phyloP scores from a whole-genome alignment of 177 flowering plant genomes.

The Vitis hybrid region DNA sequence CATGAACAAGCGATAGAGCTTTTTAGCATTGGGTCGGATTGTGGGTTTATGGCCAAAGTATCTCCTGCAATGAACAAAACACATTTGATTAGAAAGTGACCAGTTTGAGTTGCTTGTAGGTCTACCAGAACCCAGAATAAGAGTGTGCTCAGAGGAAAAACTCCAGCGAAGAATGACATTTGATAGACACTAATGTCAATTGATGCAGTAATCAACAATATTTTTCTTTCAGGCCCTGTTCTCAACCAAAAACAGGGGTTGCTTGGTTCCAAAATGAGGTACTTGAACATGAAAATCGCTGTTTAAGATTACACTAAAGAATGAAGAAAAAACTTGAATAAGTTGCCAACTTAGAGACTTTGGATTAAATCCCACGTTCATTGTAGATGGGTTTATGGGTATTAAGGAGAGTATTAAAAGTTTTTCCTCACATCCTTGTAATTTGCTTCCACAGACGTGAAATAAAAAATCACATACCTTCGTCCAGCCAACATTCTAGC shows the following conservation, averaged over 20 bases:
- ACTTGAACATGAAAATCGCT: too few relatives aligned
- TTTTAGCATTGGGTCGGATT: slow-evolving; percentile 88
- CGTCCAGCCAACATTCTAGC: slow-evolving; percentile 93
- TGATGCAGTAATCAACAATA: too few relatives aligned
- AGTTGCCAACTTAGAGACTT: too few relatives aligned
- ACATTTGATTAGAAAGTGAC: background rate
- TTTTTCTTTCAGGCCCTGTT: too few relatives aligned
- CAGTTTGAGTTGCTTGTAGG: background rate
- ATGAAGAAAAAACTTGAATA: too few relatives aligned
- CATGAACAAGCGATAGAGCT: slow-evolving; percentile 57
- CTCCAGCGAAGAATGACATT: background rate
- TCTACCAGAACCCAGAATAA: background rate
- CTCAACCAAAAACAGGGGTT: too few relatives aligned
- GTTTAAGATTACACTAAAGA: too few relatives aligned
- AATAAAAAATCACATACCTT: slow-evolving; percentile 52
- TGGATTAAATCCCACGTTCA: too few relatives aligned
- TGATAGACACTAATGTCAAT: background rate
- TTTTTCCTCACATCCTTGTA: background rate
- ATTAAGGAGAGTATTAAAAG: background rate
- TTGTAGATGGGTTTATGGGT: too few relatives aligned
- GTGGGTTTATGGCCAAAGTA: slow-evolving; percentile 97
- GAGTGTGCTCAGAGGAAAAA: too few relatives aligned
- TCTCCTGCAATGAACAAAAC: slow-evolving; percentile 56
- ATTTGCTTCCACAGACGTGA: background rate
- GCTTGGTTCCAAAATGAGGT: too few relatives aligned